Conservation (phyloP, 75 land plant genomes). For the Sequoiadendron giganteum region DNA sequence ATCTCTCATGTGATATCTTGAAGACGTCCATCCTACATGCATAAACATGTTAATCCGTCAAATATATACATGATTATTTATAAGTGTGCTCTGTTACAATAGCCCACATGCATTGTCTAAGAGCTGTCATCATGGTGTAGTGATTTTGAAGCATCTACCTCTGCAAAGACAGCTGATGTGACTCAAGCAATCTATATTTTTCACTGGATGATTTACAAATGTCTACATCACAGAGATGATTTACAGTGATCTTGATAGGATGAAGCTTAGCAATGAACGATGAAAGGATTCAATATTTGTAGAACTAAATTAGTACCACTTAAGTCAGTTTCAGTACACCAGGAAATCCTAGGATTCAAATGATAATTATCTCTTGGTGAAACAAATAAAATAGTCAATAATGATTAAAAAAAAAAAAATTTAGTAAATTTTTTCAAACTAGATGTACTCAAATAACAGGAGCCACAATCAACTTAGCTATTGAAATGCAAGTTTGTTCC, state of each 20-base stretch:
- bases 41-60: too few species aligned
- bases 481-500: not conserved
- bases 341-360: not conserved
- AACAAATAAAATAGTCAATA: not conserved
- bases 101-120: not conserved
- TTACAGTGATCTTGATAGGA: not conserved
- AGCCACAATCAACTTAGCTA: not conserved
- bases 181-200: not conserved
- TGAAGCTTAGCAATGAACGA: not conserved
- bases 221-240: not conserved
- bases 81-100: not conserved
- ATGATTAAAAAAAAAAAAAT: too few species aligned
- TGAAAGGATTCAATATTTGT: not conserved
- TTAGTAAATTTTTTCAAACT: too few species aligned
- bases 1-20: too few species aligned
- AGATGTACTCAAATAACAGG: not conserved
- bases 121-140: not conserved
- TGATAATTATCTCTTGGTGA: not conserved
- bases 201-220: not conserved
- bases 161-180: not conserved
- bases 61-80: too few species aligned
- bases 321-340: not conserved
- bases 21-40: too few species aligned
- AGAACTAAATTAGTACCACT: not conserved
- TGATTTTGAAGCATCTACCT: not conserved